Base-by-base conservation (phyloP, 352 stramenopile genomes). In the Blastocystis sp. region DNA sequence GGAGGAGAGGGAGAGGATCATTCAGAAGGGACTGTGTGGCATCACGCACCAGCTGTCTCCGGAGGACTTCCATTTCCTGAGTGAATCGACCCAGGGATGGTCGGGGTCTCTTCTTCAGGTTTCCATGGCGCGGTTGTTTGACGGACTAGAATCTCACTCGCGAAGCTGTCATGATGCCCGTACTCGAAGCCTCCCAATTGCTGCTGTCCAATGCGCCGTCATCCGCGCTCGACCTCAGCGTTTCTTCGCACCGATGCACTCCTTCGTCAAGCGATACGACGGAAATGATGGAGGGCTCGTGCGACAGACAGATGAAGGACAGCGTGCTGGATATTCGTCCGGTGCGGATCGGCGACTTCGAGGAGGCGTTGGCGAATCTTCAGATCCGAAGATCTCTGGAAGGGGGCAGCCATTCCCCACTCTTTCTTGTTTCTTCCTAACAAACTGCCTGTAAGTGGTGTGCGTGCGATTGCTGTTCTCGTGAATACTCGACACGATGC, bases 141-240 rank as follows among this genome's bases (percentile, higher is more conserved):
- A 85, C 31, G 21, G 26, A 16, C 9, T 67, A 85, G 74, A 85
- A 85, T 50, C 26, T 85, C 10, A 69, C 50, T 39, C 50, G 74
- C 33, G 74, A 85, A 69, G 74, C 74, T 26, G 55, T 29, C 9
- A 85, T 85, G 74, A 37, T 85, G 51, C 74, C 74, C n/a, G 19
- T 85, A 29, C 24, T 85, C 26, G 74, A 85, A 29, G 61, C 45
- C 4, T 85, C 70, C 1, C 74, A 67, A n/a, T 31, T 29, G 24
- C n/a, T 63, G 26, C 24, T 62, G 13, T 26, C 39, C 19, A 39
- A 4, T 10, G 24, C 10, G 63, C 24, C 41, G 21, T 41, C 1
- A 19, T 41, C 3, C 29, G 0, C 50, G 31, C 29, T 77, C 19
- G 60, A 59, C 33, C n/a, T 26, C 29, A 50, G 9, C 13, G 39